Conservation (phyloP, 1,284 basidiomycete genomes). For the Ceratobasidium theobromae region DNA sequence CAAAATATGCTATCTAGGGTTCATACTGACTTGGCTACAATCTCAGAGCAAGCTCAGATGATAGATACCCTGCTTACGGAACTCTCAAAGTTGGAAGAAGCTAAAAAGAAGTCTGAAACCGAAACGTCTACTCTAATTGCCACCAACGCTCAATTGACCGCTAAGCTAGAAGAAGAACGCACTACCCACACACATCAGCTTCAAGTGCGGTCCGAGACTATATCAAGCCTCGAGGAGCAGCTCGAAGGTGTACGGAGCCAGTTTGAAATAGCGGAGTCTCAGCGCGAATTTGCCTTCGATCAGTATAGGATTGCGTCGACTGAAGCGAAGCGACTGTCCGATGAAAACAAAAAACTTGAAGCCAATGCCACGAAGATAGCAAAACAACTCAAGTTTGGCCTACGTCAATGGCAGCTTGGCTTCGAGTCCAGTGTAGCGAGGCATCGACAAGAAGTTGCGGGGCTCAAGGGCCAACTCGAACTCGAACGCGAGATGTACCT, state of each 20-base stretch:
- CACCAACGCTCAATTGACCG: not conserved
- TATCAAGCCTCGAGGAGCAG: not conserved
- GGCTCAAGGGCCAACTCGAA: constrained; percentile 3
- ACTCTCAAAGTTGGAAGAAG: not conserved
- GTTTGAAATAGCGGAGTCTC: constrained; percentile 10
- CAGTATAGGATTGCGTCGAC: constrained; percentile 12
- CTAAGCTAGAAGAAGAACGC: not conserved
- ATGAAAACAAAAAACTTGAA: not conserved
- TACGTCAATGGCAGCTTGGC: constrained; percentile 2
- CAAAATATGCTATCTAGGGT: not conserved
- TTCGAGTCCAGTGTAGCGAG: not conserved
- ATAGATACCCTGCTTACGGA: not conserved
- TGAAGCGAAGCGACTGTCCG: constrained; percentile 2
- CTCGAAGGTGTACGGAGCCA: constrained; percentile 7
- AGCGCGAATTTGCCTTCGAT: not conserved
- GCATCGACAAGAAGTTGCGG: not conserved
- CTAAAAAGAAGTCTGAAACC: not conserved
- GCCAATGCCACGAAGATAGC: not conserved
- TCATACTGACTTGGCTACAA: not conserved
- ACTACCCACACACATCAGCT: not conserved
- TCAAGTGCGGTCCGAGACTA: not conserved
- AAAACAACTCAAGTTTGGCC: not conserved
- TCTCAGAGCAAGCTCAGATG: not conserved
- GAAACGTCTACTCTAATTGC: not conserved
- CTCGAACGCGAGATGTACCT: constrained; percentile 11